Evolutionary conservation across 495 filamentous ascomycete species (phyloP), one percentile per base, ranked within the genome.

Genomic region (Aspergillus saccharolyticus): DNA sequence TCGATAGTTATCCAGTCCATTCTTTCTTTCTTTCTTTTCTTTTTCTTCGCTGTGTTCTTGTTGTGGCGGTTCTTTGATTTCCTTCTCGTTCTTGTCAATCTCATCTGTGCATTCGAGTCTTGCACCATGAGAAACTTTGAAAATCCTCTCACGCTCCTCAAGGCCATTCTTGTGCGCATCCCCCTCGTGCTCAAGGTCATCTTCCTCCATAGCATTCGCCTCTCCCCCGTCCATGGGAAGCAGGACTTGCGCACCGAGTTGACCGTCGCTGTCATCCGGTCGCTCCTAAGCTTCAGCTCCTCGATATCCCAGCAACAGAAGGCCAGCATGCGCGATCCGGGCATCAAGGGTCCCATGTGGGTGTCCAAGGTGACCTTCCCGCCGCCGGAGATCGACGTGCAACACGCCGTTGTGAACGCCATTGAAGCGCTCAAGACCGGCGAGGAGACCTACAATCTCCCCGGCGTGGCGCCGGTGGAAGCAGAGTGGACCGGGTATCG

Each of bases 401-500:
- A 83, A 48, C 73, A 84, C 28, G 70, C 86, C 0, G 66, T 90
- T 5, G 73, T 82, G 44, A 70, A 69, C 33, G 89, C 82, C 7
- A 86, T 96, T 57, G 78, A 88, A 25, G 78, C 77, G 4, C 70
- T 94, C 67, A 80, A 80, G 57, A 67, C 74, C 16, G 72, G 72
- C 4, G 70, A 69, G 16, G 70, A 77, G 59, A 74, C 70, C 3
- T 81, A 80, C 48, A 71, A 74, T 60, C 66, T 84, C 43, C 84
- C 88, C 0, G 75, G 73, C 0, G 67, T 86, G 1, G 66, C 67
- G 0, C 73, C 83, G 4, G 83, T 92, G 1, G 87, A 89, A 63
- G 93, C 85, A 3, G 93, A 97, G 67, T 97, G 92, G 93, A 89
- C 89, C 6, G 90, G 88, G 0, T 85, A 86, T 66, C 80, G 89